phyloP scores from a whole-genome alignment of 75 land plant species.

The Isoetes taiwanensis region DNA sequence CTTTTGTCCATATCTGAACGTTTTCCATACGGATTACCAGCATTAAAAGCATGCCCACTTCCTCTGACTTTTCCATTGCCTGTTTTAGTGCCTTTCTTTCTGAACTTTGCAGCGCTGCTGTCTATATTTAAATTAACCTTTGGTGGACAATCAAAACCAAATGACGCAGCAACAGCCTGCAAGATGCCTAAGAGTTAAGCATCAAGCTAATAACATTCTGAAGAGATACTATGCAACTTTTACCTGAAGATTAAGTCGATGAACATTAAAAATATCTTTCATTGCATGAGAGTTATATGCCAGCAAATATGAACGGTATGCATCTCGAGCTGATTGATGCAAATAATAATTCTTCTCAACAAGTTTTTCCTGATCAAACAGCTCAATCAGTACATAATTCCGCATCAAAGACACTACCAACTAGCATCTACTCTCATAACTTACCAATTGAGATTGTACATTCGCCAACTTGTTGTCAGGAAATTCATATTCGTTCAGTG shows the following conservation, averaged over 20 bases:
- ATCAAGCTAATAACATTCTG: too few relatives aligned
- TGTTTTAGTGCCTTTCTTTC: slow-evolving; percentile 31
- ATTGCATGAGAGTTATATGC: slow-evolving; percentile 85
- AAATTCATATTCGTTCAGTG: slow-evolving; percentile 73
- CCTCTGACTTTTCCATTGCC: slow-evolving; percentile 30
- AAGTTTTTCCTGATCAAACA: slow-evolving; percentile 55
- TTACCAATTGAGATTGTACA: slow-evolving; percentile 76
- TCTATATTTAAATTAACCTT: slow-evolving; percentile 69
- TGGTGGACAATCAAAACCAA: slow-evolving; percentile 70
- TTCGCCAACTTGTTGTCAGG: slow-evolving; percentile 62
- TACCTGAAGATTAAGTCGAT: slow-evolving; percentile 79
- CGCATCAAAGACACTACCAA: neutral
- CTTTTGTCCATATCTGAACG: slow-evolving; percentile 28
- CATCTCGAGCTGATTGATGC: slow-evolving; percentile 84
- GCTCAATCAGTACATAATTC: slow-evolving; percentile 1
- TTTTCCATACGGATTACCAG: slow-evolving; percentile 61
- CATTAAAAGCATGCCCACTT: slow-evolving; percentile 42
- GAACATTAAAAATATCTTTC: slow-evolving; percentile 88
- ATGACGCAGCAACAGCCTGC: slow-evolving; percentile 78
- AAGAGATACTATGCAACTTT: too few relatives aligned
- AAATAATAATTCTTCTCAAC: slow-evolving; percentile 69
- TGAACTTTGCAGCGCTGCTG: slow-evolving; percentile 72
- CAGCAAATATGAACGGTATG: slow-evolving; percentile 68
- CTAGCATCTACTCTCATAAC: neutral
- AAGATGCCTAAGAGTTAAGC: neutral